Evolutionary conservation across 2,329 filamentous ascomycete genomes (phyloP).

Genomic region (Orbilia blumenaviensis): DNA sequence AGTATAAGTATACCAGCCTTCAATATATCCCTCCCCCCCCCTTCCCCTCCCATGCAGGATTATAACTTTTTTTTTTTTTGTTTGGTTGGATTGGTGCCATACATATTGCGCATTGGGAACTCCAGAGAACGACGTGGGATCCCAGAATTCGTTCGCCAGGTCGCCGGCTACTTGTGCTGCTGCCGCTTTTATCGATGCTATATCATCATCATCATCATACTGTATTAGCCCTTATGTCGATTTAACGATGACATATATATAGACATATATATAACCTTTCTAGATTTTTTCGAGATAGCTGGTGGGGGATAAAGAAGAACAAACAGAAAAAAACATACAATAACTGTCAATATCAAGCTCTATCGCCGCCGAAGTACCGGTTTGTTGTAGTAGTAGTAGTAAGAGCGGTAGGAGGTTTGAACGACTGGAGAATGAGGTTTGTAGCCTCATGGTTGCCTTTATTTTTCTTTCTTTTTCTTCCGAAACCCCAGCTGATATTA

Average conservation of each 20-base stretch:
- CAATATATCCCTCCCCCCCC: no score
- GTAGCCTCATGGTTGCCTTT: background rate
- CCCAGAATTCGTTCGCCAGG: slow-evolving; percentile 40
- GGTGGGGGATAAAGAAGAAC: background rate
- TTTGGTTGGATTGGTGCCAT: no score
- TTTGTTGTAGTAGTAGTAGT: background rate
- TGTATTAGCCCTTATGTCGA: no score
- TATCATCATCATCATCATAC: background rate
- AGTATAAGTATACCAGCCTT: no score
- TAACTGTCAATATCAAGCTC: slow-evolving; percentile 27
- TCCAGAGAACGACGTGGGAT: slow-evolving; percentile 31
- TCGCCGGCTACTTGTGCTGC: slow-evolving; percentile 33
- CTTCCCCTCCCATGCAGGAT: no score
- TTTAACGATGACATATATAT: no score
- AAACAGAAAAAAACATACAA: slow-evolving; percentile 31
- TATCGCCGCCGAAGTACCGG: slow-evolving; percentile 14
- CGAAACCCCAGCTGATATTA: background rate
- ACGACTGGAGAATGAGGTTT: no score
- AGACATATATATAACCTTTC: no score
- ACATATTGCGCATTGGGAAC: slow-evolving; percentile 30
- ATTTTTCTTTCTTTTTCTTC: background rate
- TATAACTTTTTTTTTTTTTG: no score
- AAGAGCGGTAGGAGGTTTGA: background rate
- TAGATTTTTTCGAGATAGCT: no score
- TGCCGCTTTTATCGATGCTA: slow-evolving; percentile 44